Percentiles rank a stretch among this genome's conserved stretches.
Evolutionary conservation across 1,284 basidiomycete genomes (phyloP).

Genomic region (Heliocybe sulcata): DNA sequence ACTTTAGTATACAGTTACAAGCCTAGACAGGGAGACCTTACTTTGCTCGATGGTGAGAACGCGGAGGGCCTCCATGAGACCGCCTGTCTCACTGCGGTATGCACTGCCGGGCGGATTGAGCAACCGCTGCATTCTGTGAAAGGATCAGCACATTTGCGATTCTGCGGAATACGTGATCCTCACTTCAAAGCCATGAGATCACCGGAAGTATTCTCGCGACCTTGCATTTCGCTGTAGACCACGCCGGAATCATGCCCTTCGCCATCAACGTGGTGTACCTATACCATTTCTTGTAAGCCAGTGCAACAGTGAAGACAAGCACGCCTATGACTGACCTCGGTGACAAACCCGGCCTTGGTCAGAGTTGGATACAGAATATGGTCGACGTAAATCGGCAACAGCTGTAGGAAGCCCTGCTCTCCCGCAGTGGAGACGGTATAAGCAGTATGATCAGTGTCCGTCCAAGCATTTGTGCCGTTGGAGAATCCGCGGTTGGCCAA

Average conservation of each 20-base stretch:
- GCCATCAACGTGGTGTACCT: slow-evolving; percentile 90
- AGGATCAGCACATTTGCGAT: slow-evolving; percentile 9
- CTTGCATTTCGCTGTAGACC: slow-evolving; percentile 99
- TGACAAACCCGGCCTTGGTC: slow-evolving; percentile 85
- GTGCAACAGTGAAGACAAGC: neutral
- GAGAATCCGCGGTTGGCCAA: slow-evolving; percentile 97
- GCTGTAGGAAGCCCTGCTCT: slow-evolving; percentile 90
- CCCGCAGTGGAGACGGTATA: slow-evolving; percentile 99
- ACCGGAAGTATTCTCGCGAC: slow-evolving; percentile 86
- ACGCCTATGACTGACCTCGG: slow-evolving; percentile 54
- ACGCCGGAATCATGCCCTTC: slow-evolving; percentile 93
- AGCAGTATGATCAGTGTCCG: slow-evolving; percentile 84
- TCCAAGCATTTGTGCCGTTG: slow-evolving; percentile 86
- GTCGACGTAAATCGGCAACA: slow-evolving; percentile 94
- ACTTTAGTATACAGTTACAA: slow-evolving; percentile 4
- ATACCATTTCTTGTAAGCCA: slow-evolving; percentile 10
- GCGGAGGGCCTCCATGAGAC: slow-evolving; percentile 88
- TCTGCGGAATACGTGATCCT: slow-evolving; percentile 14
- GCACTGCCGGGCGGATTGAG: slow-evolving; percentile 81
- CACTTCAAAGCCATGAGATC: slow-evolving; percentile 88
- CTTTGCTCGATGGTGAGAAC: slow-evolving; percentile 87
- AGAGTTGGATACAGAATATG: slow-evolving; percentile 97
- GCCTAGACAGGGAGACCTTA: slow-evolving; percentile 28
- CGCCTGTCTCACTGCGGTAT: slow-evolving; percentile 96
- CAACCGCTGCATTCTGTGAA: slow-evolving; percentile 65